Evolutionary conservation across 1,139 yeast genomes (phyloP).

Genomic region (Candida labiduridarum): DNA sequence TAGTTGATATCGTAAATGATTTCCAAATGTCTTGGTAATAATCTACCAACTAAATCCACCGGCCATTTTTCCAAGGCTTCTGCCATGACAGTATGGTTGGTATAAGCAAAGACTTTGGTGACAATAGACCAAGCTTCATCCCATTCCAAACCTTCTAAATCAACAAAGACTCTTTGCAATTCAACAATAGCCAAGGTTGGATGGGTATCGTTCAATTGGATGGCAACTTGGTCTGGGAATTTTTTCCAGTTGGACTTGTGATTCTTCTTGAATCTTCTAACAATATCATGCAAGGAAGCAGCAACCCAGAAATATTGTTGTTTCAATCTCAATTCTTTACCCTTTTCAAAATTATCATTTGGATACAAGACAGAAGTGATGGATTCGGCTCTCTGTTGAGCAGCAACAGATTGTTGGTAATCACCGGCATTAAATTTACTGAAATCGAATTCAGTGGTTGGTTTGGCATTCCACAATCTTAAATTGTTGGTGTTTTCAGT

Average conservation of each 20-base stretch:
- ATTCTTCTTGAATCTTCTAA: conserved; percentile 84
- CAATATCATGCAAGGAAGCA: conserved; percentile 88
- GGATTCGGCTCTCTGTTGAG: conserved; percentile 87
- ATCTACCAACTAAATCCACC: conserved; percentile 70
- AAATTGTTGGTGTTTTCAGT: conserved; percentile 85
- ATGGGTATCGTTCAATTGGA: conserved; percentile 93
- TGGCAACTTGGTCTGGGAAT: conserved; percentile 85
- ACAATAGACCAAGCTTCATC: conserved; percentile 86
- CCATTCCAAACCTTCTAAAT: conserved; percentile 81
- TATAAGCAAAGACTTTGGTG: conserved; percentile 81
- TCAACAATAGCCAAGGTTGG: conserved; percentile 93
- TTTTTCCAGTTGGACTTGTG: conserved; percentile 73
- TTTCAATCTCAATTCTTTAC: conserved; percentile 89
- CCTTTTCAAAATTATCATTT: conserved; percentile 87
- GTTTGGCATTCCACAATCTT: conserved; percentile 88
- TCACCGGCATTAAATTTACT: conserved; percentile 91
- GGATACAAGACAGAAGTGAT: conserved; percentile 92
- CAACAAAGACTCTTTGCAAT: conserved; percentile 83
- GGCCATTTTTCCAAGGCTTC: conserved; percentile 98
- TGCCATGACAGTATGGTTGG: conserved; percentile 92
- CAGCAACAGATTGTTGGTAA: conserved; percentile 79
- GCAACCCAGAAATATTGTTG: conserved; percentile 98
- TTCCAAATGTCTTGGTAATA: conserved; percentile 91
- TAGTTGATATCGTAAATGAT: conserved; percentile 86
- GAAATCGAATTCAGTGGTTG: conserved; percentile 91